phyloP scores from a whole-genome alignment of 2,329 filamentous ascomycete genomes.

The Sporothrix brunneoviolacea region DNA sequence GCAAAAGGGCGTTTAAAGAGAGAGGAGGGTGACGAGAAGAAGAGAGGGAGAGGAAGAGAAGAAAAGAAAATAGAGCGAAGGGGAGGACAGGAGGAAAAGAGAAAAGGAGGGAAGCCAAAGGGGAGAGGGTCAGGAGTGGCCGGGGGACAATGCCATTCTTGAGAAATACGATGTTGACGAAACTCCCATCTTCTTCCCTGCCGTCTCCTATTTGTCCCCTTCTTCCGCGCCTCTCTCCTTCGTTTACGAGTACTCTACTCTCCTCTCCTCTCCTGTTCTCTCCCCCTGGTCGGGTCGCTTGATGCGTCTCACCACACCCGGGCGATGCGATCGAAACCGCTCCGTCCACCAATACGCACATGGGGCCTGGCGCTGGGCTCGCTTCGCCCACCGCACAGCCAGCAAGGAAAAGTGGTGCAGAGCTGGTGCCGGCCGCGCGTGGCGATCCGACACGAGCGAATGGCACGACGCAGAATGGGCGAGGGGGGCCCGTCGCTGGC shows the following conservation, averaged over 20 bases:
- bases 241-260: not conserved
- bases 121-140: not conserved
- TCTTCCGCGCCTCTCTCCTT: not conserved
- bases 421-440: too few relatives aligned
- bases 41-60: not conserved
- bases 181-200: slow-evolving; percentile 5
- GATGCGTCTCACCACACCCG: slow-evolving; percentile 8
- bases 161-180: slow-evolving; percentile 3
- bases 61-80: not conserved
- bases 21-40: not conserved
- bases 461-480: too few relatives aligned
- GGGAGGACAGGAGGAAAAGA: not conserved
- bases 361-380: too few relatives aligned
- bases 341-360: slow-evolving; percentile 7
- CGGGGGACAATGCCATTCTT: not conserved
- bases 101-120: not conserved
- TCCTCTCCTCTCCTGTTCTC: not conserved
- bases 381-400: too few relatives aligned
- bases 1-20: not conserved
- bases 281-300: not conserved
- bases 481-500: too few relatives aligned
- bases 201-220: not conserved
- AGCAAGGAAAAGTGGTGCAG: too few relatives aligned
- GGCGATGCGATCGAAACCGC: slow-evolving; percentile 6
- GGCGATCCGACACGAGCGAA: too few relatives aligned